These are phyloP conservation scores for Coniochaeta ligniaria DNA, from an alignment of 2,329 filamentous ascomycete species.

Conservation along the genomic window DNA sequence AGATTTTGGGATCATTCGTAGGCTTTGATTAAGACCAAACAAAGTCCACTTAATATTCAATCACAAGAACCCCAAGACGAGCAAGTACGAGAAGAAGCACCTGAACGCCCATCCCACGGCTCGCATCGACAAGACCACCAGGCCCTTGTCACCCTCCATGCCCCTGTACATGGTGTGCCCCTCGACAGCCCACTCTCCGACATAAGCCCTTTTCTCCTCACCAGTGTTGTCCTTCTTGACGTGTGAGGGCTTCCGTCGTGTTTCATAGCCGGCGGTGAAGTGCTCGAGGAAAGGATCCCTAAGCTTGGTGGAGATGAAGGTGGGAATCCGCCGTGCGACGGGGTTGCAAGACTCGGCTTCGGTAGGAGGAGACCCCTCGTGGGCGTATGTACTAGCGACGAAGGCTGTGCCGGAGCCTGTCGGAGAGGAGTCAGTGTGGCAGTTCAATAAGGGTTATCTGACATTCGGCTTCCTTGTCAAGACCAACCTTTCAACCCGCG, in stretches of 20 bases:
- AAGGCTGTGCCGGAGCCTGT: too few relatives aligned
- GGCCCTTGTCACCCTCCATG: conserved; percentile 93
- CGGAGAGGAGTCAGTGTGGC: too few relatives aligned
- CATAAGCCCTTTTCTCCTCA: conserved; percentile 94
- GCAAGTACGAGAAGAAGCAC: conserved; percentile 99
- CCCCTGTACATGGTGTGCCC: conserved; percentile 87
- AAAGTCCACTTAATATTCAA: conserved; percentile 99
- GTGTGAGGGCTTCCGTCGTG: conserved; percentile 87
- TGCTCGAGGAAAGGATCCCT: conserved; percentile 97
- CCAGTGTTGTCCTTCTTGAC: conserved; percentile 88
- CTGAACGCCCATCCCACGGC: conserved; percentile 76
- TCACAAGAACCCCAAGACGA: conserved; percentile 99
- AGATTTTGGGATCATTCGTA: too few relatives aligned
- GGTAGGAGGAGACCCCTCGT: too few relatives aligned
- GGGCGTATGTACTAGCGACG: too few relatives aligned
- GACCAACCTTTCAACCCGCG: too few relatives aligned
- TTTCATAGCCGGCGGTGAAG: conserved; percentile 94
- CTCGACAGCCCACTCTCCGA: conserved; percentile 95
- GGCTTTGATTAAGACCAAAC: conserved; percentile 98
- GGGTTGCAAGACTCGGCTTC: too few relatives aligned
- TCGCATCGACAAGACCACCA: conserved; percentile 82
- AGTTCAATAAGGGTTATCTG: too few relatives aligned
- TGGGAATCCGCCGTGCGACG: too few relatives aligned
- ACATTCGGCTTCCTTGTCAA: too few relatives aligned
- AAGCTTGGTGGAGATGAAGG: conserved; percentile 70